Conservation (phyloP, 352 stramenopile genomes). For the Globisporangium cystogenes region DNA sequence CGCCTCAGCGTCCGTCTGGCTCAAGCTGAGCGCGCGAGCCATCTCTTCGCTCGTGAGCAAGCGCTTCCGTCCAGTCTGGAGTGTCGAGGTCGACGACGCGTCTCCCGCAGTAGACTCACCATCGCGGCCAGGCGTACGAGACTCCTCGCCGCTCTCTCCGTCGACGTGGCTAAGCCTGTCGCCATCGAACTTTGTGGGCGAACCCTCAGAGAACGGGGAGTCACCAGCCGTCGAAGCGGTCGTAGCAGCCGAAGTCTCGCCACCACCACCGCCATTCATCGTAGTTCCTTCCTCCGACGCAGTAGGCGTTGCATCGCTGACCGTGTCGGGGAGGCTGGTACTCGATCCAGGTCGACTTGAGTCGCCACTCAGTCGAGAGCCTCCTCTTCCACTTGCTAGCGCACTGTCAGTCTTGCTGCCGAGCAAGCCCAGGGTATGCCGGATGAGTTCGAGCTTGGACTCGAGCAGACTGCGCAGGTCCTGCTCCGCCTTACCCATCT, state of each 20-base stretch:
- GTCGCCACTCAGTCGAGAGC: not conserved
- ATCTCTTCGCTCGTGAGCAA: conserved; percentile 38
- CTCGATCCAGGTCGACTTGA: conserved; percentile 5
- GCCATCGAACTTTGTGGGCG: not conserved
- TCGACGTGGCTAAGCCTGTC: not conserved
- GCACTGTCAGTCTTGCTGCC: not conserved
- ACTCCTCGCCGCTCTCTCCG: not conserved
- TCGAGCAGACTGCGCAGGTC: conserved; percentile 57
- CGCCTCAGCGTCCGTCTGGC: conserved; percentile 62
- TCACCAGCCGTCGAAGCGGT: not conserved
- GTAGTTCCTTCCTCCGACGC: no score
- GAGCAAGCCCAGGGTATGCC: conserved; percentile 34
- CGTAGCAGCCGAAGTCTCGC: not conserved
- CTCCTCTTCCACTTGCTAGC: not conserved
- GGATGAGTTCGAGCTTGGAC: conserved; percentile 57
- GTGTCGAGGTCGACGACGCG: not conserved
- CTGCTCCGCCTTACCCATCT: conserved; percentile 66
- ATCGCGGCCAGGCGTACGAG: not conserved
- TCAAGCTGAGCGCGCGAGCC: conserved; percentile 40
- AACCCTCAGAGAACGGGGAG: not conserved
- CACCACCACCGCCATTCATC: not conserved
- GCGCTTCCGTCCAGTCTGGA: conserved; percentile 3
- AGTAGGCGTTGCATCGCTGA: not conserved
- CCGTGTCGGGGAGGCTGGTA: not conserved
- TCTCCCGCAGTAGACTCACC: not conserved